These are phyloP conservation scores for Caryopteris hybrid DNA, from an alignment of 305 asterid species.

Conservation along the genomic window DNA sequence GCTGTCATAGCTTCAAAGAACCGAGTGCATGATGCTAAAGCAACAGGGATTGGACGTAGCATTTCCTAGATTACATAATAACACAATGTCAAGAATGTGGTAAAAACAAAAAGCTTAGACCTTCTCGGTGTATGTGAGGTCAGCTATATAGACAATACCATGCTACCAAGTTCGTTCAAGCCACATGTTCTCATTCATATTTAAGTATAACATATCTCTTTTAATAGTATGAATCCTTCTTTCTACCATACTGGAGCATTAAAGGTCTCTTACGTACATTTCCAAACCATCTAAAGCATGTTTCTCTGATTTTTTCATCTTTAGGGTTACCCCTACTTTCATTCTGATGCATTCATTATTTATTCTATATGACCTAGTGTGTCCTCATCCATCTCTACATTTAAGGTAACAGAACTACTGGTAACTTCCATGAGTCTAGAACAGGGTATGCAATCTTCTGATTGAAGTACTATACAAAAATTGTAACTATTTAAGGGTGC, in stretches of 20 bases:
- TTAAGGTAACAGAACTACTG: not conserved
- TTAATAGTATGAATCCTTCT: no score
- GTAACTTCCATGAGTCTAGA: not conserved
- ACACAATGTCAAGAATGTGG: not conserved
- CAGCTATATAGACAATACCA: not conserved
- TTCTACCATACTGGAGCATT: no score
- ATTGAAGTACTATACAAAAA: not conserved
- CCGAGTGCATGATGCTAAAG: conserved; percentile 95
- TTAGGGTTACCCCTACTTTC: no score
- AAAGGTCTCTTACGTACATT: not conserved
- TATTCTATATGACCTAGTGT: not conserved
- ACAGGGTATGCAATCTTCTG: not conserved
- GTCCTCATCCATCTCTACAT: not conserved
- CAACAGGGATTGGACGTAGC: conserved; percentile 97
- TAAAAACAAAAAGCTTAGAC: not conserved
- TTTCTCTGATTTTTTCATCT: no score
- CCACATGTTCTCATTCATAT: no score
- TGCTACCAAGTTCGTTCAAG: not conserved
- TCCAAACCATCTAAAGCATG: no score
- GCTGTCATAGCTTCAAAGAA: conserved; percentile 98
- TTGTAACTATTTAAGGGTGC: not conserved
- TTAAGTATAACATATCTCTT: no score
- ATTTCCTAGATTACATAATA: conserved; percentile 55
- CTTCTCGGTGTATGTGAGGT: not conserved
- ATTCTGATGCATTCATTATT: not conserved